Evolutionary conservation across 129 eudicot species (phyloP).

Genomic region (Helichrysum umbraculigerum): DNA sequence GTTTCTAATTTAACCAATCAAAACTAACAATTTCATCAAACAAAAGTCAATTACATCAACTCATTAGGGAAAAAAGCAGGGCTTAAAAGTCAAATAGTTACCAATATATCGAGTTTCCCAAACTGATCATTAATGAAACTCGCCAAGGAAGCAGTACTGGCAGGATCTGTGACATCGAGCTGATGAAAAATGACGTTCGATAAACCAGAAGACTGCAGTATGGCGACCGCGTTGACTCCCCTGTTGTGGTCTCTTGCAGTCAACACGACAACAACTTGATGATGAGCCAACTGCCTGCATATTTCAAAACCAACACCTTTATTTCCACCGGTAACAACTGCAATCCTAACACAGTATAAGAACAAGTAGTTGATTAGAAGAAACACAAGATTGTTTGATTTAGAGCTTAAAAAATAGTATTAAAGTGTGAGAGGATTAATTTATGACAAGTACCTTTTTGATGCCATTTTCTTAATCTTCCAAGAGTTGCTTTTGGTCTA

Average conservation of each 20-base stretch:
- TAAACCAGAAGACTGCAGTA: conserved; percentile 30
- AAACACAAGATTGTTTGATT: neutral
- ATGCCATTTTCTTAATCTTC: conserved; percentile 19
- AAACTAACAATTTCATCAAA: conserved; percentile 36
- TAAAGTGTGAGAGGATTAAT: neutral
- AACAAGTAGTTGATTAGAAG: neutral
- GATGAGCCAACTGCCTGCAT: conserved; percentile 39
- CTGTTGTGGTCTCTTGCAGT: conserved; percentile 41
- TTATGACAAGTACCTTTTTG: conserved; percentile 11
- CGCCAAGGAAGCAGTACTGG: conserved; percentile 32
- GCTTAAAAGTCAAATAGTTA: conserved; percentile 6
- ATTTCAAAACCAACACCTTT: conserved; percentile 49
- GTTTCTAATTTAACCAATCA: neutral
- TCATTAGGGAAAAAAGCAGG: no score
- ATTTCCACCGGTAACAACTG: conserved; percentile 46
- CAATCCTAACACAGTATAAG: conserved; percentile 7
- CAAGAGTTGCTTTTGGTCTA: neutral
- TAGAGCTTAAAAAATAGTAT: neutral
- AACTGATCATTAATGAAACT: conserved; percentile 26
- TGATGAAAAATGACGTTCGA: conserved; percentile 38
- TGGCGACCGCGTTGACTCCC: conserved; percentile 36
- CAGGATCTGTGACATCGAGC: conserved; percentile 41
- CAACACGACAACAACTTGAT: conserved; percentile 31
- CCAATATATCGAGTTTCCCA: conserved; percentile 44
- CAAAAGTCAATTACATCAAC: no score